phyloP scores from a whole-genome alignment of 148 eudicot species.

The Amaranthus cruentus region DNA sequence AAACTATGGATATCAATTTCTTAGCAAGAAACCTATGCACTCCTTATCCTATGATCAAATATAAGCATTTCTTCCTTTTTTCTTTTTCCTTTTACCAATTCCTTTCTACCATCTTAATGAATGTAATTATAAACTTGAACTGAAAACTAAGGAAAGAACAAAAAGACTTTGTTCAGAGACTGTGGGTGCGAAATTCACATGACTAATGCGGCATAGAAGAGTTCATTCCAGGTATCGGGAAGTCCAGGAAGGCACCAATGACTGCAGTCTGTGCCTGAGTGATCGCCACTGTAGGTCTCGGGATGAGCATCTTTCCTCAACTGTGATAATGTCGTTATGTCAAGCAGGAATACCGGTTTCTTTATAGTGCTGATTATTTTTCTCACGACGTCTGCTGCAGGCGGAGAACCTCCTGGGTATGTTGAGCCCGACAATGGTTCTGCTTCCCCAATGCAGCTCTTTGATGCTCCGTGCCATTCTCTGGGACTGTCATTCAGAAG shows the following conservation, averaged over 20 bases:
- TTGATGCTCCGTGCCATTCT: constrained; percentile 50
- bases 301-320: constrained; percentile 83
- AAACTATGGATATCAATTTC: constrained; percentile 13
- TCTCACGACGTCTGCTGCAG: constrained; percentile 38
- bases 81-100: not conserved
- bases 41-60: constrained; percentile 11
- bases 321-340: constrained; percentile 67
- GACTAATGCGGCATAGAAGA: constrained; percentile 36
- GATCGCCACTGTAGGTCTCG: constrained; percentile 48
- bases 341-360: constrained; percentile 56
- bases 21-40: constrained; percentile 15
- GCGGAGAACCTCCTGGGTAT: constrained; percentile 66
- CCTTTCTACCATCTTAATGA: constrained; percentile 6
- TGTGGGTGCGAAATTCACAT: constrained; percentile 24
- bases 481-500: constrained; percentile 38
- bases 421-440: constrained; percentile 58
- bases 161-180: constrained; percentile 32
- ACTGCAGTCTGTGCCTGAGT: constrained; percentile 57
- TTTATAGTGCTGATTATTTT: constrained; percentile 38
- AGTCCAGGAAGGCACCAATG: constrained; percentile 87
- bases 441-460: constrained; percentile 54
- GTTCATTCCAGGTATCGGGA: constrained; percentile 81
- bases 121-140: constrained; percentile 13
- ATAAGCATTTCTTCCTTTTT: constrained; percentile 4
- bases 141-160: constrained; percentile 21